phyloP scores from a whole-genome alignment of 306 rosid genomes.

The Castanea mollissima region DNA sequence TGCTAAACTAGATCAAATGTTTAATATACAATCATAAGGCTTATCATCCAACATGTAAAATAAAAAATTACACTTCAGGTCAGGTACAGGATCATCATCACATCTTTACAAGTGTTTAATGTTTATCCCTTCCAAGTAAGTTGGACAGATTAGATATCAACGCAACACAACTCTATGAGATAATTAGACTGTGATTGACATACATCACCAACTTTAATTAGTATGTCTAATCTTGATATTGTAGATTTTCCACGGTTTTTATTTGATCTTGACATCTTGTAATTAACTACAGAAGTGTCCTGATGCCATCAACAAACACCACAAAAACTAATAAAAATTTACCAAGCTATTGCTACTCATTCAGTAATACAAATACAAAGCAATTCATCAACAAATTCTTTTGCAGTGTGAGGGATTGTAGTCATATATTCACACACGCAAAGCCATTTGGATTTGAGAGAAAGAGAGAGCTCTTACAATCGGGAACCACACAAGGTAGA shows the following conservation, averaged over 20 bases:
- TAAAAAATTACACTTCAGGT: neutral
- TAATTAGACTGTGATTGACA: neutral
- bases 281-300: neutral
- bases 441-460: neutral
- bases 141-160: too few species aligned
- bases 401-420: neutral
- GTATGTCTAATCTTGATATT: neutral
- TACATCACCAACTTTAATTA: neutral
- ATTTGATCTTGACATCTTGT: too few species aligned
- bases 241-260: too few species aligned
- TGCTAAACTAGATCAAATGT: neutral
- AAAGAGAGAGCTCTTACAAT: conserved; percentile 47
- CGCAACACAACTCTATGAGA: neutral
- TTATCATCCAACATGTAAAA: neutral
- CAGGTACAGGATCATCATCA: conserved; percentile 11
- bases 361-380: neutral
- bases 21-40: neutral
- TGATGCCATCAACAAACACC: neutral
- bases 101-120: neutral
- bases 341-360: neutral
- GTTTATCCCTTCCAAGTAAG: neutral
- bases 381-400: neutral
- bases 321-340: neutral
- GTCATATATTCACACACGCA: neutral
- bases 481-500: conserved; percentile 85